phyloP scores from a whole-genome alignment of 345 rosid species.

The Cochlearia excelsa region DNA sequence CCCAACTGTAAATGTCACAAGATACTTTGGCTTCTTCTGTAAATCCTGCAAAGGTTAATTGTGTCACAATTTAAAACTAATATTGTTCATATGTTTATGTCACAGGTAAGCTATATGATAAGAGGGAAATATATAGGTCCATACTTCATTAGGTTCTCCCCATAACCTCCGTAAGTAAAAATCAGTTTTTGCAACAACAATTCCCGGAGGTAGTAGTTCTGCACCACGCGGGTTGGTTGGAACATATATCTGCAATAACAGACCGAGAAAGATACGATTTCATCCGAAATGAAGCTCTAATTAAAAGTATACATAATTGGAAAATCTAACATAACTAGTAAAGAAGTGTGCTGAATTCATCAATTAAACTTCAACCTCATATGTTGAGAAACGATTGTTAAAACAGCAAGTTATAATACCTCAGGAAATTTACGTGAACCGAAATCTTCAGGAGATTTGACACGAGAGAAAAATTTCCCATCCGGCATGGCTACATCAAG shows the following conservation, averaged over 20 bases:
- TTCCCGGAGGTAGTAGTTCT: slow-evolving; percentile 84
- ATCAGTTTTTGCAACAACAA: slow-evolving; percentile 75
- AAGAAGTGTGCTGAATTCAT: background rate
- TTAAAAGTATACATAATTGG: too few relatives aligned
- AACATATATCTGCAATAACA: slow-evolving; percentile 62
- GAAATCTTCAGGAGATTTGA: slow-evolving; percentile 40
- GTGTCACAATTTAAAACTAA: too few relatives aligned
- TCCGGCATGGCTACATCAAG: slow-evolving; percentile 42
- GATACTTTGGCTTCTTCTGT: slow-evolving; percentile 75
- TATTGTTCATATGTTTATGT: too few relatives aligned
- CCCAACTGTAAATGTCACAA: slow-evolving; percentile 85
- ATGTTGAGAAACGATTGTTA: background rate
- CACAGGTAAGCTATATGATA: too few relatives aligned
- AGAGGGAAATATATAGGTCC: too few relatives aligned
- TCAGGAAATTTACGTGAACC: slow-evolving; percentile 39
- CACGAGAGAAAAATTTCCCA: slow-evolving; percentile 33
- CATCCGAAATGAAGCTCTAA: too few relatives aligned
- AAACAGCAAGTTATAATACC: slow-evolving; percentile 36
- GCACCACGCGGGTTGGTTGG: slow-evolving; percentile 89
- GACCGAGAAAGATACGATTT: slow-evolving; percentile 2
- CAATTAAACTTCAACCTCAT: background rate
- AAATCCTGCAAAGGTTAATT: slow-evolving; percentile 56
- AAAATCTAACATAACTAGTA: background rate
- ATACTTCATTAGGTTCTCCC: slow-evolving; percentile 95
- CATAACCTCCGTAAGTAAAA: slow-evolving; percentile 80